Evolutionary conservation across 495 filamentous ascomycete genomes (phyloP), one percentile per base, ranked within the genome.

Genomic region (Penicillium psychrofluorescens): DNA sequence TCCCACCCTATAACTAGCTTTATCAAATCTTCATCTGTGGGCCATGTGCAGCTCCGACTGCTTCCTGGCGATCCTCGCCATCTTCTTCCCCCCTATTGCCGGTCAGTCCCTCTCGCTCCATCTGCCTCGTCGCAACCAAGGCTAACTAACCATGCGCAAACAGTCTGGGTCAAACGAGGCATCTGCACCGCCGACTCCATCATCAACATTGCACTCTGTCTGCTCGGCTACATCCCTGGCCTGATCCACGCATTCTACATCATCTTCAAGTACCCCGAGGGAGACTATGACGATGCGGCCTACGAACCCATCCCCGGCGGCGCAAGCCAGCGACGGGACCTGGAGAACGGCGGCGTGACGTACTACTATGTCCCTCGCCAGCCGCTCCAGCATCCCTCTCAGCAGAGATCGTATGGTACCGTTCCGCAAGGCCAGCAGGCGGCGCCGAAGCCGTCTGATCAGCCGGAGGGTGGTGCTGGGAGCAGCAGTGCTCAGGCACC

Each of bases 181-280:
- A 76, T 98, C 68, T 98, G 92, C 76, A 85, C 81, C 43, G 89
- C 86, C 34, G 94, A 97, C 75, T 88, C 84, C 27, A 51, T 97
- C 59, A 95, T 98, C 74, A 97, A 97, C 71, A 78, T 98, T 63
- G 84, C 88, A 41, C 88, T 98, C 51, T 90, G 84, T 68, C 68
- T 78, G 38, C 85, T 98, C 36, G 91, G 94, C 64, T 94, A 79
- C 65, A 71, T 98, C 49, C 92, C 92, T 14, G 92, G 92, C 41
- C 80, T 97, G 16, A 66, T 98, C 7, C 92, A 98, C 67, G 78
- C 92, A 58, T 97, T 90, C 90, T 98, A 97, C 79, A 95, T 98
- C 67, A 95, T 98, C 72, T 70, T 84, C 59, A 84, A 85, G 59
- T 88, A 85, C 63, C 94, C 94, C 22, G 90, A 96, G 29, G 67